Percentiles rank a stretch among this genome's conserved stretches.
Evolutionary conservation across 371 early-diverging fungal species (phyloP).

Genomic region (Entomophthora muscae): DNA sequence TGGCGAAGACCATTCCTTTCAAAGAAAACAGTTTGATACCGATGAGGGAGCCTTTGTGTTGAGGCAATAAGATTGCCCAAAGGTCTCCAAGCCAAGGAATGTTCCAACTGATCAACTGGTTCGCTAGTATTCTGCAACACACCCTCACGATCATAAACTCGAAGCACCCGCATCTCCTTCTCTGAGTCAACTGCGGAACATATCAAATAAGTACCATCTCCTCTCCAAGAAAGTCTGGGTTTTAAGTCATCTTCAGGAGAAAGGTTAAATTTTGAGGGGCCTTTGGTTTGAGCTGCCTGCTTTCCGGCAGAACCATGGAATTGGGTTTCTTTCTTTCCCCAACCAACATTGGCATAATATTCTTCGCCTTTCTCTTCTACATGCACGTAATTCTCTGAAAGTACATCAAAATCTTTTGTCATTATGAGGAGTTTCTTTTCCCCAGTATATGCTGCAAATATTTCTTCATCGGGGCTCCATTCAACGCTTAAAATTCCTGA

Average conservation of each 20-base stretch:
- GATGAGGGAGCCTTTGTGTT: constrained; percentile 57
- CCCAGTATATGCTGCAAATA: constrained; percentile 66
- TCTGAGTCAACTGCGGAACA: constrained; percentile 43
- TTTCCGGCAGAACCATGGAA: constrained; percentile 90
- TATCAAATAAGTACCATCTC: constrained; percentile 69
- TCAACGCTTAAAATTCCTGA: constrained; percentile 54
- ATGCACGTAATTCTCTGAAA: constrained; percentile 54
- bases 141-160: constrained; percentile 76
- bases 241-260: constrained; percentile 54
- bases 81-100: constrained; percentile 71
- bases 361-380: constrained; percentile 50
- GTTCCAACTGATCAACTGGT: constrained; percentile 60
- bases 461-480: constrained; percentile 89
- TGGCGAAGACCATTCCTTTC: constrained; percentile 89
- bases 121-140: constrained; percentile 64
- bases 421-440: constrained; percentile 52
- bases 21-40: constrained; percentile 79
- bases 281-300: constrained; percentile 39
- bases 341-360: constrained; percentile 63
- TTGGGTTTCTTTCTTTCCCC: constrained; percentile 95
- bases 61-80: constrained; percentile 77
- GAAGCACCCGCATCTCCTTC: constrained; percentile 44
- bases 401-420: constrained; percentile 83
- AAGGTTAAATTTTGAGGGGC: constrained; percentile 24
- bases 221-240: constrained; percentile 78